Percentiles rank a stretch among this genome's conserved stretches.
Evolutionary conservation across 495 filamentous ascomycete genomes (phyloP).

Genomic region (Penicillium pulvis): DNA sequence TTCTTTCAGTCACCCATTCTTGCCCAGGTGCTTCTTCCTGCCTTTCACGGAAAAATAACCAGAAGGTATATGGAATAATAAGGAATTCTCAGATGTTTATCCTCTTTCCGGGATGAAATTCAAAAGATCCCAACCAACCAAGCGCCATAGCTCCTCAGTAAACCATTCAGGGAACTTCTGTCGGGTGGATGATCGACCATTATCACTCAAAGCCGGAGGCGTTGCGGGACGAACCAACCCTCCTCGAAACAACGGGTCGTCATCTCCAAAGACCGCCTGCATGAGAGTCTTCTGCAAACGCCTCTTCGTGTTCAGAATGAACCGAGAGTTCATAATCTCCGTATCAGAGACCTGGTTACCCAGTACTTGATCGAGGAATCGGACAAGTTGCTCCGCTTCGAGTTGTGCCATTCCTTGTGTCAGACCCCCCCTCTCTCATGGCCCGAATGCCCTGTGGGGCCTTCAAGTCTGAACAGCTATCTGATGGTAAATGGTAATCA

Average conservation of each 20-base stretch:
- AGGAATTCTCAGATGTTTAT: background rate
- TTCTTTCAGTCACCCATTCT: background rate
- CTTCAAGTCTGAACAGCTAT: slow-evolving; percentile 26
- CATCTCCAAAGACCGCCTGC: slow-evolving; percentile 40
- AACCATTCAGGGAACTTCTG: slow-evolving; percentile 46
- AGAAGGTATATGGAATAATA: background rate
- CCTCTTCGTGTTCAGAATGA: slow-evolving; percentile 30
- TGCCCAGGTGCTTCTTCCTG: background rate
- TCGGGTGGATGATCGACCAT: slow-evolving; percentile 8
- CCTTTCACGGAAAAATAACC: background rate
- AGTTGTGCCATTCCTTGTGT: slow-evolving; percentile 23
- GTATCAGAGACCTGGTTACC: slow-evolving; percentile 6
- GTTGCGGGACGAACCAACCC: slow-evolving; percentile 26
- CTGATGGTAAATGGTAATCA: slow-evolving; percentile 27
- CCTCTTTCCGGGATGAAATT: background rate
- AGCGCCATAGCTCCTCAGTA: slow-evolving; percentile 48
- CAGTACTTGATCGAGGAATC: slow-evolving; percentile 39
- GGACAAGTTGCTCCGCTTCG: slow-evolving; percentile 41
- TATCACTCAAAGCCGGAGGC: slow-evolving; percentile 22
- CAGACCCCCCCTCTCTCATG: slow-evolving; percentile 21
- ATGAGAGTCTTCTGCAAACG: slow-evolving; percentile 45
- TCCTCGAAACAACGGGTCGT: slow-evolving; percentile 31
- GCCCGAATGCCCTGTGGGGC: slow-evolving; percentile 33
- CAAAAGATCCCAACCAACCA: slow-evolving; percentile 52
- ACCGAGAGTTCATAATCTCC: slow-evolving; percentile 4